Base-by-base conservation (phyloP, 2,329 filamentous ascomycete species). In the Fulvia fulva region DNA sequence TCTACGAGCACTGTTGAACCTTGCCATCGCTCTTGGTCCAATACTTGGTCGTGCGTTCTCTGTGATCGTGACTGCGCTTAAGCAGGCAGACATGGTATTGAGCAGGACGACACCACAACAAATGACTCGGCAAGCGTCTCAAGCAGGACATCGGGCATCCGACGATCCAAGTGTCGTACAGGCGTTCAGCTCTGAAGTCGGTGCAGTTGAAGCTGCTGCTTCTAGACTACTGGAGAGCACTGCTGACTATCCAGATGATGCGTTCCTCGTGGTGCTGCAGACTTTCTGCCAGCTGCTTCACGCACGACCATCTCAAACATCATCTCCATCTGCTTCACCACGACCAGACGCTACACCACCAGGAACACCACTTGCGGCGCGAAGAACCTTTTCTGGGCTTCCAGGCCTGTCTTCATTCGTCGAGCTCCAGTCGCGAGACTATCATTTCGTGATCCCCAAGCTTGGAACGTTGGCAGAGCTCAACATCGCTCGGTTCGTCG, bases 21-120 rank as follows among this genome's bases (percentile, higher is more conserved):
- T 99, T 3, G 94, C 94, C 1, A 99, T 97, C 68, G 94, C 94
- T 2, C 77, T 99, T 1, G 94, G 94, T 0, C 91, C 94, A 2
- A 96, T 91, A 0, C 80, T 99, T 0, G 87, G 89, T 34, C 80
- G 83, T 14, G 89, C 93, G 0, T 99, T 95, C 90, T 87, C 86
- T 1, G 97, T 99, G 58, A 81, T 99, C 16, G 81, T 99, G 1
- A 92, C 96, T 68, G 96, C 92, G 0, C 77, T 99, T 7, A 91
- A 97, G 68, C 90, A 97, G 72, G 92, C 93, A 2, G 94, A 97
- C 67, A 86, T 96, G 62, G 87, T 97, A 3, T 81, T 97, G 25
- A 81, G 84, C 11, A 68, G 74, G 19, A 74, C 73, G n/a, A 59
- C 66, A 23, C 67, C 68, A 41, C 65, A 69, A 50, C 64, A 68